Conservation (phyloP, 2,329 filamentous ascomycete species). For the Diaporthe longicolla region DNA sequence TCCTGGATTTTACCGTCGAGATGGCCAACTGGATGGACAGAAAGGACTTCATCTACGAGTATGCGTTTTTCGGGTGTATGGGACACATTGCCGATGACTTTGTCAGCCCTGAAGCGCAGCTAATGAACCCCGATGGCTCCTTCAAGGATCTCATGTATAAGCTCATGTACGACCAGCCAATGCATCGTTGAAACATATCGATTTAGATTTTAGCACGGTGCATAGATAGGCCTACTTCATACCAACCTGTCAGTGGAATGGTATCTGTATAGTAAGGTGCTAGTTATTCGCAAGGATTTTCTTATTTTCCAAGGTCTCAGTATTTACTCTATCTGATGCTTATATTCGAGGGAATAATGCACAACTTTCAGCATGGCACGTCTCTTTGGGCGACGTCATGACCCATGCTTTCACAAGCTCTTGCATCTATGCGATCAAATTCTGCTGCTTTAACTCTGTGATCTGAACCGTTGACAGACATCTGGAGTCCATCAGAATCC, state of each 20-base stretch:
- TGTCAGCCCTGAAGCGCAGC: constrained; percentile 61
- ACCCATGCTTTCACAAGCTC: no score
- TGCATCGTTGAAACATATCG: not conserved
- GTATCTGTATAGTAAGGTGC: not conserved
- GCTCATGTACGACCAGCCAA: constrained; percentile 32
- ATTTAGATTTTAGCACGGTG: no score
- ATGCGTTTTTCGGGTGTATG: no score
- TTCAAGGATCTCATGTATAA: constrained; percentile 52
- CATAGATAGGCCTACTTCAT: not conserved
- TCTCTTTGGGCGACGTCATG: no score
- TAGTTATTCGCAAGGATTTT: not conserved
- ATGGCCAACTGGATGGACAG: no score
- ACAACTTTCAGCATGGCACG: no score
- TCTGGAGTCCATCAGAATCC: no score
- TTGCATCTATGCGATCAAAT: not conserved
- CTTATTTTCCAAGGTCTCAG: not conserved
- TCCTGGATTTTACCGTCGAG: no score
- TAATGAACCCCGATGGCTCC: constrained; percentile 58
- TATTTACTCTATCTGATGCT: not conserved
- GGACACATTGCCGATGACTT: constrained; percentile 46
- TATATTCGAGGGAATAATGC: not conserved
- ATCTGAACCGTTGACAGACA: not conserved
- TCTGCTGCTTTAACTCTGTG: not conserved
- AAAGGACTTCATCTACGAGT: no score
- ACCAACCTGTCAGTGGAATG: not conserved